Conservation (phyloP, 192 early-diverging fungal species). For the Phlyctochytrium bullatum region DNA sequence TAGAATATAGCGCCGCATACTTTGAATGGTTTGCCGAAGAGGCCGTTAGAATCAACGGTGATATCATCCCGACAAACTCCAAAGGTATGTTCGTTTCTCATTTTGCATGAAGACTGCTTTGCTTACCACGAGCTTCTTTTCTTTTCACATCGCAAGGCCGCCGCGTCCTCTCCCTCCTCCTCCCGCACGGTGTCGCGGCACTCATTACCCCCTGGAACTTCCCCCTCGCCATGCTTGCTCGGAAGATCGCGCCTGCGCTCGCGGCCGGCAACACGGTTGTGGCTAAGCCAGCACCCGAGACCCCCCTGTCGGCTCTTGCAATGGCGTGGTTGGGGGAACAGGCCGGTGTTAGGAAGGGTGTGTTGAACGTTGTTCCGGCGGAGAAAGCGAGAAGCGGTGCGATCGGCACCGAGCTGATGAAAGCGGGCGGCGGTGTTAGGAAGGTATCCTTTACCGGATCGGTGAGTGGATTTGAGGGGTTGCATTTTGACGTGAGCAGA, state of each 20-base stretch:
- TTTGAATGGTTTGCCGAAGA: slow-evolving; percentile 88
- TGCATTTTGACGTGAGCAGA: slow-evolving; percentile 25
- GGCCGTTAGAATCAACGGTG: slow-evolving; percentile 74
- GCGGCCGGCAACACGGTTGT: slow-evolving; percentile 75
- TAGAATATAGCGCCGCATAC: slow-evolving; percentile 64
- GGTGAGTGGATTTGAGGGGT: slow-evolving; percentile 35
- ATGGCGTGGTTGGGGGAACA: slow-evolving; percentile 29
- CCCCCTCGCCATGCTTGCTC: slow-evolving; percentile 80
- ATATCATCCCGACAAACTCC: slow-evolving; percentile 66
- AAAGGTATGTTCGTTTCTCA: too few relatives aligned
- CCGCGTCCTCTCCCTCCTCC: slow-evolving; percentile 67
- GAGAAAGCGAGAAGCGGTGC: slow-evolving; percentile 45
- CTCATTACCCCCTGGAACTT: slow-evolving; percentile 63
- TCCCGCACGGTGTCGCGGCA: slow-evolving; percentile 66
- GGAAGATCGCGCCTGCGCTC: slow-evolving; percentile 72
- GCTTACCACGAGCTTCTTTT: not conserved
- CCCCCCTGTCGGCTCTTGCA: slow-evolving; percentile 37
- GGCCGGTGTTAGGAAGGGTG: slow-evolving; percentile 62
- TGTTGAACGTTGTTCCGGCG: slow-evolving; percentile 65
- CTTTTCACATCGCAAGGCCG: slow-evolving; percentile 7
- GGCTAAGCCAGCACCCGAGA: slow-evolving; percentile 59
- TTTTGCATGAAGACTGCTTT: not conserved
- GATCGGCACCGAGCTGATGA: slow-evolving; percentile 58
- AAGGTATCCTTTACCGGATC: slow-evolving; percentile 83
- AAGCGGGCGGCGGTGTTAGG: slow-evolving; percentile 32